These are phyloP conservation scores for Rugonectria rugulosa DNA, from an alignment of 2,329 filamentous ascomycete species.

Conservation along the genomic window DNA sequence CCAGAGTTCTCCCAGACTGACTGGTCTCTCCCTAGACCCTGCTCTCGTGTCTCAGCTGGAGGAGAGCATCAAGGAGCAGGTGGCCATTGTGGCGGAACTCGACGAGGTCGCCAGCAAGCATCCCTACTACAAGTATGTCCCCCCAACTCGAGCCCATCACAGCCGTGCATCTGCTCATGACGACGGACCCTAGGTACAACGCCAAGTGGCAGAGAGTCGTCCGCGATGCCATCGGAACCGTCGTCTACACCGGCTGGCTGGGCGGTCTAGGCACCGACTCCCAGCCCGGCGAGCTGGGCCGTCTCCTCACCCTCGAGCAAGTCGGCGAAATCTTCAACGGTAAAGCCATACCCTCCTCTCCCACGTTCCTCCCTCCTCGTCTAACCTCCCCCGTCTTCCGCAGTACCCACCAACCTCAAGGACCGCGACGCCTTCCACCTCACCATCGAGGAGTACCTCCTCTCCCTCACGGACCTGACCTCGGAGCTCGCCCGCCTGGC, in stretches of 20 bases:
- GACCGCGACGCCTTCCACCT: conserved; percentile 91
- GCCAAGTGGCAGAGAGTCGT: conserved; percentile 83
- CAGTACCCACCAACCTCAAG: conserved; percentile 91
- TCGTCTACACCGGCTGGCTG: conserved; percentile 74
- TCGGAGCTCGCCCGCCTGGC: conserved; percentile 91
- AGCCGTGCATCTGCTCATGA: conserved; percentile 12
- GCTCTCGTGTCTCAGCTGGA: conserved; percentile 75
- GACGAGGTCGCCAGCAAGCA: conserved; percentile 79
- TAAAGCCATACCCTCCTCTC: conserved; percentile 52
- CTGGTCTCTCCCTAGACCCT: conserved; percentile 54
- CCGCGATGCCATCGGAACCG: conserved; percentile 75
- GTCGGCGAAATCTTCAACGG: conserved; percentile 80
- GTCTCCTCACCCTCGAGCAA: conserved; percentile 86
- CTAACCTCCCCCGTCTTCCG: not conserved
- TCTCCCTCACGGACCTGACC: conserved; percentile 84
- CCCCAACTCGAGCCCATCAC: not conserved
- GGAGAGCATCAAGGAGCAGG: conserved; percentile 74
- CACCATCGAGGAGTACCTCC: conserved; percentile 96
- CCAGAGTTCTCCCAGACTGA: not conserved
- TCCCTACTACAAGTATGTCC: conserved; percentile 89
- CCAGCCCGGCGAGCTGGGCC: conserved; percentile 63
- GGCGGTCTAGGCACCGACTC: conserved; percentile 70
- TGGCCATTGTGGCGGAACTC: conserved; percentile 74
- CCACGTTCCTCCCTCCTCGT: not conserved
- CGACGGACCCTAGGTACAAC: conserved; percentile 68